These are phyloP conservation scores for Chenopodium berlandieri DNA, from an alignment of 148 eudicot genomes.

Conservation along the genomic window DNA sequence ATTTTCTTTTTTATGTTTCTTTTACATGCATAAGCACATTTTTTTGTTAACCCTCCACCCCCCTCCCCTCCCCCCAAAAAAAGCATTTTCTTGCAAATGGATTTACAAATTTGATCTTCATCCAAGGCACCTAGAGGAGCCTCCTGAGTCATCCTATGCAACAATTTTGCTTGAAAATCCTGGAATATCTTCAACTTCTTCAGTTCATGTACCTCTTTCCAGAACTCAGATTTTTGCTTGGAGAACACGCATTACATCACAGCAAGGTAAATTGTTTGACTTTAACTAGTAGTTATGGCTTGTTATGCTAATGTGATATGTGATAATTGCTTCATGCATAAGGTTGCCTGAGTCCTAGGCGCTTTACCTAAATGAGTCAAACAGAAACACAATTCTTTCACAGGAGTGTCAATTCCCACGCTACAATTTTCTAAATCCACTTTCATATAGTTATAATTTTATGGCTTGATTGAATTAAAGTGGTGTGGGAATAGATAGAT, in stretches of 20 bases:
- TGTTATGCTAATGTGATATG: neutral
- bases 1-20: neutral
- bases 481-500: too few relatives aligned
- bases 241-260: conserved; percentile 81
- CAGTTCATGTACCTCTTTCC: conserved; percentile 54
- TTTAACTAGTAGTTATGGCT: neutral
- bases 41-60: neutral
- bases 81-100: neutral
- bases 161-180: conserved; percentile 58
- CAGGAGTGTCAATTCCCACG: too few relatives aligned
- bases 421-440: too few relatives aligned
- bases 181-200: conserved; percentile 62
- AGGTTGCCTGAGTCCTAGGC: neutral
- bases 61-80: neutral
- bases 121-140: conserved; percentile 60
- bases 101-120: conserved; percentile 21
- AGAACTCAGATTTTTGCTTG: conserved; percentile 71
- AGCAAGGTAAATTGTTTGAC: conserved; percentile 44
- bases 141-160: conserved; percentile 51
- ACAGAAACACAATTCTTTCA: too few relatives aligned
- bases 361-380: too few relatives aligned
- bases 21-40: neutral
- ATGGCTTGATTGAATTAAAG: too few relatives aligned
- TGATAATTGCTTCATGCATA: neutral
- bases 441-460: too few relatives aligned